Base-by-base conservation (phyloP, 2,329 filamentous ascomycete genomes). In the Fusarium robinianum region DNA sequence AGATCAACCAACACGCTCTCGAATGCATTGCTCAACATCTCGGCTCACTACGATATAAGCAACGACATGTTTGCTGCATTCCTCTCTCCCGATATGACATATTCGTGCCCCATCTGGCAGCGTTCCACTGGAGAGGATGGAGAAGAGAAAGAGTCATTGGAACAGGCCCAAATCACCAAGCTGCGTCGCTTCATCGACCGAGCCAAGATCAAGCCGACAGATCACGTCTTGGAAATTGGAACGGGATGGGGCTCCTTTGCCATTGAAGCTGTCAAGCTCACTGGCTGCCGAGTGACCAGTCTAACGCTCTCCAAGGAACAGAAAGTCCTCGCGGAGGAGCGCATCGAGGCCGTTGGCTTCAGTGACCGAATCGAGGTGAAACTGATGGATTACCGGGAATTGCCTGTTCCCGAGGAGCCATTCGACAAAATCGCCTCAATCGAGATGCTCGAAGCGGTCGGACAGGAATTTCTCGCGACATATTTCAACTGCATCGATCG, bases 31-130 rank as follows among this genome's bases (percentile, higher is more conserved):
- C 71, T 87, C 29, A 88, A 90, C 61, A 82, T 87, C 38, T 78
- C 78, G 3, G 84, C 84, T 5, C 86, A 90, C 54, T 90, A 90
- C 63, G 85, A 90, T 58, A 86, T 88, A 50, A 84, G 80, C 53
- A 89, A 89, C 60, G 81, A 83, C 45, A 87, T 88, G 82, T 88
- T 89, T 57, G 81, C 83, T 5, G 83, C 84, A 0, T 88, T 88
- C 54, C 72, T 88, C 18, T 87, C 83, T 0, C 74, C 79, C n/a
- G 85, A 88, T 60, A 88, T 89, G 85, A 88, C 84, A 4, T 88
- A 88, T 58, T 87, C 83, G 1, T 87, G 84, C 61, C 80, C 85
- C 3, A 81, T 87, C 35, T 87, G 84, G 84, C 29, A 43, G 16
- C 45, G 33, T 5, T n/a, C n/a, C 29, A 44, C 24, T 25, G 40